phyloP scores from a whole-genome alignment of 352 stramenopile genomes.

The Globisporangium viniferum region DNA sequence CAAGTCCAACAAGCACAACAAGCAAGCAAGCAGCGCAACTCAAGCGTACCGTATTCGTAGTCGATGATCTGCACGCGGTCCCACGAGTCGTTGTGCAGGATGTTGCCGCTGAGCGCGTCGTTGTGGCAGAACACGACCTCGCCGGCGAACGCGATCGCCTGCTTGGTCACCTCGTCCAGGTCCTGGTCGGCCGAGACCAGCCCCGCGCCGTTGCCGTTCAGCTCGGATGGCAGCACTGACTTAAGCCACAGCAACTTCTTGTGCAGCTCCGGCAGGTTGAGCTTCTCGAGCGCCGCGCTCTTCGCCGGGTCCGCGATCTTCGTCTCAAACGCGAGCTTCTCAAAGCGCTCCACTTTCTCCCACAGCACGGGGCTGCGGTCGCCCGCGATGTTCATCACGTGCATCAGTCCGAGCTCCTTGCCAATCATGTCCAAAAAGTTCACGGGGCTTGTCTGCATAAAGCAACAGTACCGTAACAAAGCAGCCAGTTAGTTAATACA shows the following conservation, averaged over 20 bases:
- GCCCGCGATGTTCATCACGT: conserved; percentile 79
- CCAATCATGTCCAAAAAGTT: conserved; percentile 87
- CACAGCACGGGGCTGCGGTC: conserved; percentile 64
- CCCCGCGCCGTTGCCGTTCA: conserved; percentile 63
- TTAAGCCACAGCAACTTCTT: conserved; percentile 80
- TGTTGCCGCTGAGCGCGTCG: conserved; percentile 89
- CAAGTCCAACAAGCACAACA: background rate
- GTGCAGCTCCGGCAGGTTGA: conserved; percentile 61
- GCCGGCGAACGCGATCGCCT: conserved; percentile 67
- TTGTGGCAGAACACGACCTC: conserved; percentile 93
- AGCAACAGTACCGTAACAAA: background rate
- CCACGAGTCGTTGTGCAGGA: conserved; percentile 73
- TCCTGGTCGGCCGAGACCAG: conserved; percentile 41
- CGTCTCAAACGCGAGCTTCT: conserved; percentile 67
- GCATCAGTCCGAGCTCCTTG: conserved; percentile 85
- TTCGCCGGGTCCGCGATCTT: conserved; percentile 58
- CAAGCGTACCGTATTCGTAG: conserved; percentile 86
- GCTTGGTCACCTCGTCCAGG: conserved; percentile 72
- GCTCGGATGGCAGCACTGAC: conserved; percentile 68
- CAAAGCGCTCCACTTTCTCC: conserved; percentile 80
- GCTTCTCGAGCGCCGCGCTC: conserved; percentile 43
- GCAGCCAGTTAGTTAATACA: background rate
- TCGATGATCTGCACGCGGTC: conserved; percentile 92
- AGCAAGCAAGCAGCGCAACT: background rate
- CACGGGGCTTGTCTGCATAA: conserved; percentile 42